Base-by-base conservation (phyloP, 176 grass and related monocot genomes). In the Dendrocalamus sinicus region DNA sequence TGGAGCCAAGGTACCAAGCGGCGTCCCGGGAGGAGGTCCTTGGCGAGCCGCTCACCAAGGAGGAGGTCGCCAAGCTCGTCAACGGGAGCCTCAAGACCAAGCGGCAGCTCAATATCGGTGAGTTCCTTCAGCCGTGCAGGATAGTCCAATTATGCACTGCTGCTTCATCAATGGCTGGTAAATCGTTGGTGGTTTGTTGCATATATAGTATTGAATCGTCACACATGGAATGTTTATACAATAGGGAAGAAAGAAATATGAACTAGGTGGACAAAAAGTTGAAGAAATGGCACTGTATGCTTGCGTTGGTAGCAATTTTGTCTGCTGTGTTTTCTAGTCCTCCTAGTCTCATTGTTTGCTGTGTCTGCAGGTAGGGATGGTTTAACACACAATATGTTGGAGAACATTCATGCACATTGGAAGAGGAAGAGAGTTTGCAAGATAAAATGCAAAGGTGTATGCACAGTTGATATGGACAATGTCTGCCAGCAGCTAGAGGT, bases 361-460 rank as follows among this genome's bases (percentile, higher is more conserved):
- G 24, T 83, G 41, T 75, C 16, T 71, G 61, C 80, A 98, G 95
- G 95, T 37, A 95, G 95, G 83, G 93, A 98, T 55, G 95, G 93
- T 82, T 85, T 98, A 67, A 98, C 93, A 41, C 93, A 98, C 72
- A 95, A 98, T 82, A 98, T 98, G 95, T 83, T 98, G 72, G 95
- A 95, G 62, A 98, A 95, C 85, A 95, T 95, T 72, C 95, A 98
- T 80, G 69, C 93, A 40, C 95, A 89, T 54, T 98, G 95, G 93
- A 98, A 98, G 87, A 93, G 95, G 75, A 88, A 92, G 84, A 91
- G 95, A 78, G 93, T 98, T 81, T 98, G 95, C 93, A 98, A 98
- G 83, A 98, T 95, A 85, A 98, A 83, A 89, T 98, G 95, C 85
- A 91, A 92, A 92, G 93, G 95, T 72, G 93, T 98, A 75, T 98